phyloP scores from a whole-genome alignment of 768 basidiomycete genomes.

The Lentinula raphanica region DNA sequence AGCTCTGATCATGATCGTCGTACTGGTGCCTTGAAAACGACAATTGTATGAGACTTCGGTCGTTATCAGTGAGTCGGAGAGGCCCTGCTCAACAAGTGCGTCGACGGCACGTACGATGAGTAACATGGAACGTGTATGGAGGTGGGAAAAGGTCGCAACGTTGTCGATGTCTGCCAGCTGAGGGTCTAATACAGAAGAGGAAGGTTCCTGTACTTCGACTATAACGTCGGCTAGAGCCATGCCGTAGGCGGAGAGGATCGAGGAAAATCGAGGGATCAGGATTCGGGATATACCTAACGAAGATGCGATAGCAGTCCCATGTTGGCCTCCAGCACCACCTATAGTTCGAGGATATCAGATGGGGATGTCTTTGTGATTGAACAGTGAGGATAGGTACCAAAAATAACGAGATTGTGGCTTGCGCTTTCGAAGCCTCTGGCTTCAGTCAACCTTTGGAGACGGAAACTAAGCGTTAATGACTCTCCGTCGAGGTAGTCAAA shows the following conservation, averaged over 20 bases:
- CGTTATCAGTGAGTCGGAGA: slow-evolving; percentile 55
- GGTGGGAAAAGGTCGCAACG: neutral
- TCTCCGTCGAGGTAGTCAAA: too few relatives aligned
- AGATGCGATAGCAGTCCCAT: slow-evolving; percentile 60
- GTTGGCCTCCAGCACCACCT: slow-evolving; percentile 60
- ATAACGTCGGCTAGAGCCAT: slow-evolving; percentile 50
- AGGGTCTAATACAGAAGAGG: neutral
- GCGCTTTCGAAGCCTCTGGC: slow-evolving; percentile 79
- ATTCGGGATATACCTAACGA: slow-evolving; percentile 58
- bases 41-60: slow-evolving; percentile 77
- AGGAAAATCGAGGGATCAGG: slow-evolving; percentile 60
- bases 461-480: too few relatives aligned
- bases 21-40: slow-evolving; percentile 52
- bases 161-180: neutral
- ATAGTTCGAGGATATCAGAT: too few relatives aligned
- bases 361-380: too few relatives aligned
- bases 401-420: slow-evolving; percentile 52
- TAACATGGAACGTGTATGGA: neutral
- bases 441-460: slow-evolving; percentile 76
- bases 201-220: neutral
- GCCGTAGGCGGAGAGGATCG: slow-evolving; percentile 65
- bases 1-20: slow-evolving; percentile 57
- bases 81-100: slow-evolving; percentile 30
- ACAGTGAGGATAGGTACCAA: too few relatives aligned
- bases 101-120: slow-evolving; percentile 18